Conservation (phyloP, 73 alveolate genomes). For the Paramecium pentaurelia region DNA sequence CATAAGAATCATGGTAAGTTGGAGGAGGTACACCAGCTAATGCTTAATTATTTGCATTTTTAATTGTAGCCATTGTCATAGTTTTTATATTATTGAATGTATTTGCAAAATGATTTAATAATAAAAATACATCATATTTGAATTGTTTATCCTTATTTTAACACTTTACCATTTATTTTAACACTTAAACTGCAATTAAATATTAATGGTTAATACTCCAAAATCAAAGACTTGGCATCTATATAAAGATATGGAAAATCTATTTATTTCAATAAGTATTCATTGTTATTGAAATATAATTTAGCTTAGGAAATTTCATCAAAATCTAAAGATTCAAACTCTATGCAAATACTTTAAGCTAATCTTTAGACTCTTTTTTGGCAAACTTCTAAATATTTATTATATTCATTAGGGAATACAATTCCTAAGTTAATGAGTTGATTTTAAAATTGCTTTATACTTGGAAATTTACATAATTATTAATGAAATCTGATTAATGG, state of each 20-base stretch:
- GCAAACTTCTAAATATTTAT: neutral
- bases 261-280: neutral
- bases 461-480: neutral
- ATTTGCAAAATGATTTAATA: neutral
- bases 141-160: neutral
- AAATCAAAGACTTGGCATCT: neutral
- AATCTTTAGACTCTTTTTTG: neutral
- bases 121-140: neutral
- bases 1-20: neutral
- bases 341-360: neutral
- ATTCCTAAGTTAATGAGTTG: neutral
- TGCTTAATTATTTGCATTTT: slow-evolving; percentile 24
- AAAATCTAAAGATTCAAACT: neutral
- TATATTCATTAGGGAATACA: neutral
- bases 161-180: neutral
- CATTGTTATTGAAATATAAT: neutral
- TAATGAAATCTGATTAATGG: neutral
- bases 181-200: neutral
- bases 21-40: slow-evolving; percentile 36
- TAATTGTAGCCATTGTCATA: neutral
- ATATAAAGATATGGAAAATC: neutral
- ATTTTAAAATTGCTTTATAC: neutral
- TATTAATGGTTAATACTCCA: neutral
- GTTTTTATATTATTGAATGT: neutral
- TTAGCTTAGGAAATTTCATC: neutral